These are phyloP conservation scores for Lachancea mirantina DNA, from an alignment of 805 yeast species.

Conservation along the genomic window DNA sequence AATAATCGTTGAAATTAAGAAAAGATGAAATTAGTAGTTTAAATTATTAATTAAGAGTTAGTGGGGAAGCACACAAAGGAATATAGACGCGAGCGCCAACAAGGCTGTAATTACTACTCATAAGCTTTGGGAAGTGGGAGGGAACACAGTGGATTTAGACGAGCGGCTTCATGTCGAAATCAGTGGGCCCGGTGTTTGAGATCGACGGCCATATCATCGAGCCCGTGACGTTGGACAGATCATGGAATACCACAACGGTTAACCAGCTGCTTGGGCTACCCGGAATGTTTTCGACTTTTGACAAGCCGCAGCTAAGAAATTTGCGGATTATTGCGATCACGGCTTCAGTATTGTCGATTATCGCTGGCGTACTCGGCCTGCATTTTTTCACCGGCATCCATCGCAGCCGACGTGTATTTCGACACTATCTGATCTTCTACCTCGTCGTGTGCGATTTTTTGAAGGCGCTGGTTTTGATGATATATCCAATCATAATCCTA, in stretches of 20 bases:
- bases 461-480: constrained; percentile 59
- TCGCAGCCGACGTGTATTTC: constrained; percentile 52
- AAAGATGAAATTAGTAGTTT: too few relatives aligned
- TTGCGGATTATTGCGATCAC: constrained; percentile 40
- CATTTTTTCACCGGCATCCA: constrained; percentile 58
- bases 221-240: constrained; percentile 5
- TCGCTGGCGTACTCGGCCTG: constrained; percentile 51
- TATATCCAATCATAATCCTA: constrained; percentile 59
- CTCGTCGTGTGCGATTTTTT: constrained; percentile 66
- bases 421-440: constrained; percentile 63
- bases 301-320: constrained; percentile 11
- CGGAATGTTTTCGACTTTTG: constrained; percentile 28
- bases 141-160: too few relatives aligned
- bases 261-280: constrained; percentile 29
- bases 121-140: too few relatives aligned
- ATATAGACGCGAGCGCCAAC: too few relatives aligned
- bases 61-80: too few relatives aligned
- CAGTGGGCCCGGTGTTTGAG: constrained; percentile 3
- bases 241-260: constrained; percentile 26
- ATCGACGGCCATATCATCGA: constrained; percentile 4
- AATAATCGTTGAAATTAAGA: too few relatives aligned
- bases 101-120: too few relatives aligned
- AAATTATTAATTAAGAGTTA: too few relatives aligned
- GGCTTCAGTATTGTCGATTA: constrained; percentile 43
- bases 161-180: constrained; percentile 3